Conservation (phyloP, 306 rosid species). For the Medicago lupulina region DNA sequence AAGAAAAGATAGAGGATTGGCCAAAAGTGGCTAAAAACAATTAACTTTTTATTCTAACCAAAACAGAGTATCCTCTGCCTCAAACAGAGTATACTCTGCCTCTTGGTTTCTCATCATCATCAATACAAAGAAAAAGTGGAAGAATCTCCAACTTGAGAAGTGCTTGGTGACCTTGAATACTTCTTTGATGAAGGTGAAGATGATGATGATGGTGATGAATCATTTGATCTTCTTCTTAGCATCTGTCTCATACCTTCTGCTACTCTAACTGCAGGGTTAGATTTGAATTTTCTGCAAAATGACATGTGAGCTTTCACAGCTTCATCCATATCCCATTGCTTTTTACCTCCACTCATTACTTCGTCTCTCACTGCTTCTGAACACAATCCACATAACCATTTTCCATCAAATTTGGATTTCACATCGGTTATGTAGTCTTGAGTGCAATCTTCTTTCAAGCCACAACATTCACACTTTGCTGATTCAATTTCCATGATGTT, state of each 20-base stretch:
- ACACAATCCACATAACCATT: constrained; percentile 98
- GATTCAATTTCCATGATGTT: constrained; percentile 78
- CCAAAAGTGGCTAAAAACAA: constrained; percentile 41
- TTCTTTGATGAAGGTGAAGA: constrained; percentile 56
- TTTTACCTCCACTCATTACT: constrained; percentile 63
- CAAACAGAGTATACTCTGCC: constrained; percentile 19
- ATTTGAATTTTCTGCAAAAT: constrained; percentile 84
- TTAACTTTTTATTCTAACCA: constrained; percentile 50
- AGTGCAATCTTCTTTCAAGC: constrained; percentile 93
- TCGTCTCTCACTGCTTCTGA: constrained; percentile 98
- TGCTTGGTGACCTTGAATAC: constrained; percentile 63
- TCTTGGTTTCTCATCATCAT: constrained; percentile 16
- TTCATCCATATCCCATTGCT: constrained; percentile 73
- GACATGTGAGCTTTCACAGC: constrained; percentile 98
- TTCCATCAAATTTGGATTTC: constrained; percentile 77
- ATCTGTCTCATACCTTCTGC: constrained; percentile 99
- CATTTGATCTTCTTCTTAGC: constrained; percentile 84
- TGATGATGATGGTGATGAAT: constrained; percentile 49
- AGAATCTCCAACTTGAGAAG: constrained; percentile 82
- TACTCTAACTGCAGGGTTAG: constrained; percentile 88
- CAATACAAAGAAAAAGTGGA: constrained; percentile 63
- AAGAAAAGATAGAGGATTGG: not conserved
- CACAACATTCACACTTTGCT: constrained; percentile 96
- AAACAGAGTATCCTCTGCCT: constrained; percentile 22
- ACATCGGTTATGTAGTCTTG: constrained; percentile 76